Evolutionary conservation across 2,329 filamentous ascomycete genomes (phyloP).

Genomic region (Nemania diffusa): DNA sequence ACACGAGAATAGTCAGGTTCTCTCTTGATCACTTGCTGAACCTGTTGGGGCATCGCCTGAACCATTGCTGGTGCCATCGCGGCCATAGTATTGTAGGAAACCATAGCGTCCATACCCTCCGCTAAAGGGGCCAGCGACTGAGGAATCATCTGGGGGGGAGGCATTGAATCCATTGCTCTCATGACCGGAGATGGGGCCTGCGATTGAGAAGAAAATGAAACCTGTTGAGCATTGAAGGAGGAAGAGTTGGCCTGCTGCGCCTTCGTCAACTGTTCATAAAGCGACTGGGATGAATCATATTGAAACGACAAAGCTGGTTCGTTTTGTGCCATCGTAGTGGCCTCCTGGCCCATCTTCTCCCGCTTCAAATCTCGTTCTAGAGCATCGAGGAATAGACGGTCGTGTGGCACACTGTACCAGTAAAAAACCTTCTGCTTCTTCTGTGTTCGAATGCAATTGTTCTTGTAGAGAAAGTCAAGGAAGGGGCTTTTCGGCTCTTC

Average conservation of each 20-base stretch:
- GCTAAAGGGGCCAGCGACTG: constrained; percentile 67
- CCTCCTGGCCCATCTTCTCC: constrained; percentile 99
- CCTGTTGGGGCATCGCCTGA: constrained; percentile 73
- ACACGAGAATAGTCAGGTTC: constrained; percentile 85
- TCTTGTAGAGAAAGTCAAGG: constrained; percentile 99
- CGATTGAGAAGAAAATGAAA: constrained; percentile 73
- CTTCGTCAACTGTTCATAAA: constrained; percentile 99
- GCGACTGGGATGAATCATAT: constrained; percentile 98
- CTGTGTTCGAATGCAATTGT: constrained; percentile 99
- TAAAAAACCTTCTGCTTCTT: constrained; percentile 99
- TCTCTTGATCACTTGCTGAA: constrained; percentile 77
- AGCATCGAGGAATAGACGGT: constrained; percentile 95
- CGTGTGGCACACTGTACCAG: constrained; percentile 99
- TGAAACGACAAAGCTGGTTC: constrained; percentile 98
- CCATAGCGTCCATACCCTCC: constrained; percentile 78
- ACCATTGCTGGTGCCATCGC: constrained; percentile 75
- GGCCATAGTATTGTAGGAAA: constrained; percentile 74
- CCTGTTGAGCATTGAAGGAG: constrained; percentile 85
- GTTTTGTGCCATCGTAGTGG: constrained; percentile 92
- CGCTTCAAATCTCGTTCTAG: constrained; percentile 97
- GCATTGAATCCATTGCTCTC: constrained; percentile 93
- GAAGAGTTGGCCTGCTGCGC: constrained; percentile 98
- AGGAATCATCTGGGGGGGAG: constrained; percentile 83
- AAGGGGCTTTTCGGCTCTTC: constrained; percentile 99
- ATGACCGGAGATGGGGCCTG: constrained; percentile 90